phyloP scores from a whole-genome alignment of 805 yeast genomes.

The Tetrapisispora pingtungensis region DNA sequence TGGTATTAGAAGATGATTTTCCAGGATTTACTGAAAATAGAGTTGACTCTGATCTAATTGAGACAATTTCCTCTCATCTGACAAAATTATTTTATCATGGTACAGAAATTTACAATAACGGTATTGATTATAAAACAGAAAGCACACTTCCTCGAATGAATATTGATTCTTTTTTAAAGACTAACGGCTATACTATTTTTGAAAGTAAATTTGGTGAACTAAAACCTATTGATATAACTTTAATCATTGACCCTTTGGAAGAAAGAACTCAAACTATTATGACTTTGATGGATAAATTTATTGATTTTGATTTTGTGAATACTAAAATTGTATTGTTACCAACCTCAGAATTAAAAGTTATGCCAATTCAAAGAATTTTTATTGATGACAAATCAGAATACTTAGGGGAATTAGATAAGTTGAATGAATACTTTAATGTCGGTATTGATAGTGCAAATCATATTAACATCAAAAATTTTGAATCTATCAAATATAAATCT shows the following conservation, averaged over 20 bases:
- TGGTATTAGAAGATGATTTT: conserved; percentile 17
- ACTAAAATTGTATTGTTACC: conserved; percentile 54
- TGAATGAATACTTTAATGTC: conserved; percentile 17
- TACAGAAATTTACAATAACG: conserved; percentile 15
- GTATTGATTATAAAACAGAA: conserved; percentile 34
- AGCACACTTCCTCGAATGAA: conserved; percentile 40
- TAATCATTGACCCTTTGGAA: conserved; percentile 63
- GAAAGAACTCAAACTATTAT: conserved; percentile 58
- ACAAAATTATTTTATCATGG: conserved; percentile 36
- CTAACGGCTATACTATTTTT: conserved; percentile 14
- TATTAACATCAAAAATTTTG: conserved; percentile 6
- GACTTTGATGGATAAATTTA: conserved; percentile 36
- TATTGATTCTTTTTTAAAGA: conserved; percentile 24
- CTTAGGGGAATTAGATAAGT: conserved; percentile 23
- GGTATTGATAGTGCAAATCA: conserved; percentile 17
- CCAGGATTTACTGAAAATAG: conserved; percentile 11
- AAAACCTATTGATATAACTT: conserved; percentile 44
- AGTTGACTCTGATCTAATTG: conserved; percentile 37
- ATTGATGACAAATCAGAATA: conserved; percentile 24
- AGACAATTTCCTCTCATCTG: conserved; percentile 34
- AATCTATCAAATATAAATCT: conserved; percentile 36
- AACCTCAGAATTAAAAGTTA: conserved; percentile 30
- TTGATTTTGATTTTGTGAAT: conserved; percentile 40
- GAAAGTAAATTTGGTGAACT: conserved; percentile 9
- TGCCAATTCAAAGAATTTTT: conserved; percentile 52